Conservation (phyloP, 2,329 filamentous ascomycete species). For the Plectosphaerella sp. region DNA sequence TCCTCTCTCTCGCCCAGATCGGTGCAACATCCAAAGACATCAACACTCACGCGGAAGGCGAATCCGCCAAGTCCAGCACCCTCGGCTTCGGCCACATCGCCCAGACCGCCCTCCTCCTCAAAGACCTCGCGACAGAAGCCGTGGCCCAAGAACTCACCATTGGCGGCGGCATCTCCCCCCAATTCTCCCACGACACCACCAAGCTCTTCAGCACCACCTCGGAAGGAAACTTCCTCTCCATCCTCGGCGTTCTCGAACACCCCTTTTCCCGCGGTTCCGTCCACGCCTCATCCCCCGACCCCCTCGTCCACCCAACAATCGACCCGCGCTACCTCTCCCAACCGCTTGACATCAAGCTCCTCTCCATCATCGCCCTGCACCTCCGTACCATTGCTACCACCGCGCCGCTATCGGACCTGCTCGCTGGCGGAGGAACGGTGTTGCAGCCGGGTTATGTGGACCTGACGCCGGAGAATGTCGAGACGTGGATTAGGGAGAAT, state of each 20-base stretch:
- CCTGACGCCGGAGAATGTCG: slow-evolving; percentile 2
- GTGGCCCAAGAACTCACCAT: slow-evolving; percentile 6
- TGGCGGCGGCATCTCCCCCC: slow-evolving; percentile 8
- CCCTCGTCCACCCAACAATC: slow-evolving; percentile 1
- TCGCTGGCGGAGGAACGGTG: slow-evolving; percentile 2
- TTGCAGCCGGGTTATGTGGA: slow-evolving; percentile 7
- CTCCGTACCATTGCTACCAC: slow-evolving; percentile 5
- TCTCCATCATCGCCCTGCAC: slow-evolving; percentile 5
- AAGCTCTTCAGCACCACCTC: slow-evolving; percentile 5
- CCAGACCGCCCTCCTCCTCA: slow-evolving; percentile 5
- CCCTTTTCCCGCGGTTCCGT: slow-evolving; percentile 7
- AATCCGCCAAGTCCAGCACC: neutral
- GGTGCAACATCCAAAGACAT: neutral
- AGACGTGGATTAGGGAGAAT: slow-evolving; percentile 3
- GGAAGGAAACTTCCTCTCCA: slow-evolving; percentile 5
- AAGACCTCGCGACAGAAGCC: slow-evolving; percentile 2
- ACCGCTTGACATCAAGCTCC: slow-evolving; percentile 5
- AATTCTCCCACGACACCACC: slow-evolving; percentile 7
- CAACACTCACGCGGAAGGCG: neutral
- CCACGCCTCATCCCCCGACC: slow-evolving; percentile 6
- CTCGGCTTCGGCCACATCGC: neutral
- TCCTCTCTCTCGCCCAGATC: slow-evolving; percentile 7
- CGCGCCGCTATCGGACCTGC: slow-evolving; percentile 5
- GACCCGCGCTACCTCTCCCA: slow-evolving; percentile 9
- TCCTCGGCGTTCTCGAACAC: slow-evolving; percentile 8